Conservation (phyloP, 2,329 filamentous ascomycete genomes). For the Tolypocladium ovalisporum region DNA sequence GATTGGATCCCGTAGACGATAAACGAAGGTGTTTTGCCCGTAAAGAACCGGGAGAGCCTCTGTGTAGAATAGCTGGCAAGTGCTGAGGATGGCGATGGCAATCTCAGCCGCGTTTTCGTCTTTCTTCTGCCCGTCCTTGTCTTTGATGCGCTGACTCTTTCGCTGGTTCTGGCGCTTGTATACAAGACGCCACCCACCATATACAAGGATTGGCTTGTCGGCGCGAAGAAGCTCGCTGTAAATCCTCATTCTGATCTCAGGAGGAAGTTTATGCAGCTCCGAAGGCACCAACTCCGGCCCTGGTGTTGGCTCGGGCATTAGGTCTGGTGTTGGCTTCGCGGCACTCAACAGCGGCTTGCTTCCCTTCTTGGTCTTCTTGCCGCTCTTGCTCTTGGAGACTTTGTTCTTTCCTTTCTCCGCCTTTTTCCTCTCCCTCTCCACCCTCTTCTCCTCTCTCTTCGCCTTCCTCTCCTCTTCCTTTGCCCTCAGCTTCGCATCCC, state of each 20-base stretch:
- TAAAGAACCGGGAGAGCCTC: conserved; percentile 34
- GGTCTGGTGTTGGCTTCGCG: too few species aligned
- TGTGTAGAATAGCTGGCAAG: conserved; percentile 19
- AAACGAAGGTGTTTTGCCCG: conserved; percentile 35
- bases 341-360: background rate
- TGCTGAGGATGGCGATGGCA: conserved; percentile 23
- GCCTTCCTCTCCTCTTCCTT: background rate
- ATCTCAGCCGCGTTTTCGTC: conserved; percentile 15
- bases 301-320: background rate
- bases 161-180: conserved; percentile 12
- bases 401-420: background rate
- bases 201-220: conserved; percentile 19
- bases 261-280: conserved; percentile 11
- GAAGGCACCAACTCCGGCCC: too few species aligned
- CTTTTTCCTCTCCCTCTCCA: background rate
- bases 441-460: background rate
- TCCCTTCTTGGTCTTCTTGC: background rate
- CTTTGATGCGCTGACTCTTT: background rate
- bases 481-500: background rate
- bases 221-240: conserved; percentile 21
- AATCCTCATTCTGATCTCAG: conserved; percentile 18
- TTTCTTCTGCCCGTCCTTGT: too few species aligned
- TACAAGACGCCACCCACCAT: conserved; percentile 21
- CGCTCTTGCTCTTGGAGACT: too few species aligned
- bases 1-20: conserved; percentile 29